Percentiles rank a stretch among this genome's conserved stretches.
These are phyloP conservation scores for Calcarisporium arbuscula DNA, from an alignment of 2,329 filamentous ascomycete genomes.

Conservation along the genomic window DNA sequence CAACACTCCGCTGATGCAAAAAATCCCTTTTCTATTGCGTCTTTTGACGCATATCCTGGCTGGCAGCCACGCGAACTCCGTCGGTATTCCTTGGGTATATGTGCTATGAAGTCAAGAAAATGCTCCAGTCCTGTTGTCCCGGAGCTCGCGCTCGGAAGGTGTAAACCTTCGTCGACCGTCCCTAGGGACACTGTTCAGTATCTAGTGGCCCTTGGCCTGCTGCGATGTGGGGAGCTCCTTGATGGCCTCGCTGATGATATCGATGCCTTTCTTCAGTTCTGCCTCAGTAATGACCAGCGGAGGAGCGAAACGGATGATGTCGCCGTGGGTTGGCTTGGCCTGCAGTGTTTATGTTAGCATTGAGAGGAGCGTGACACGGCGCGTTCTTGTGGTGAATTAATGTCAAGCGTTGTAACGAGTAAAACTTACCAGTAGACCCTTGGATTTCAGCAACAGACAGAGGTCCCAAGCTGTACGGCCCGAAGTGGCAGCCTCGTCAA, in stretches of 20 bases:
- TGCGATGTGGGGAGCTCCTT: constrained; percentile 65
- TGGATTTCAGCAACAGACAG: constrained; percentile 90
- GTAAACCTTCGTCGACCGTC: too few species aligned
- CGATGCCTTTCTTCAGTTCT: constrained; percentile 70
- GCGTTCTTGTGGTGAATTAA: too few species aligned
- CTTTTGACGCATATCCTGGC: too few species aligned
- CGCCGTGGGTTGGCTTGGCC: constrained; percentile 98
- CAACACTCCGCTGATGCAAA: too few species aligned
- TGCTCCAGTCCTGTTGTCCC: too few species aligned
- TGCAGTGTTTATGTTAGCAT: constrained; percentile 27
- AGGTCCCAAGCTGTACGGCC: constrained; percentile 93
- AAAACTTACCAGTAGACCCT: constrained; percentile 76
- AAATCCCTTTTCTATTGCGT: too few species aligned
- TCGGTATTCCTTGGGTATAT: constrained; percentile 12
- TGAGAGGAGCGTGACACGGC: constrained; percentile 4
- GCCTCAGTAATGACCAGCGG: constrained; percentile 89
- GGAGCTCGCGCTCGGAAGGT: constrained; percentile 18
- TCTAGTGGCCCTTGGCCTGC: constrained; percentile 31
- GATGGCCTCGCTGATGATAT: constrained; percentile 76
- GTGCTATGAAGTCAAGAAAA: constrained; percentile 10
- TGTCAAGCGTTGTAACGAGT: constrained; percentile 1
- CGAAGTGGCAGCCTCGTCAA: constrained; percentile 80
- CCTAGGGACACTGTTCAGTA: not conserved
- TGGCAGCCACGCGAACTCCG: too few species aligned
- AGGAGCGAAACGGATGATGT: constrained; percentile 97